Evolutionary conservation across 306 rosid species (phyloP).

Genomic region (Spatholobus suberectus): DNA sequence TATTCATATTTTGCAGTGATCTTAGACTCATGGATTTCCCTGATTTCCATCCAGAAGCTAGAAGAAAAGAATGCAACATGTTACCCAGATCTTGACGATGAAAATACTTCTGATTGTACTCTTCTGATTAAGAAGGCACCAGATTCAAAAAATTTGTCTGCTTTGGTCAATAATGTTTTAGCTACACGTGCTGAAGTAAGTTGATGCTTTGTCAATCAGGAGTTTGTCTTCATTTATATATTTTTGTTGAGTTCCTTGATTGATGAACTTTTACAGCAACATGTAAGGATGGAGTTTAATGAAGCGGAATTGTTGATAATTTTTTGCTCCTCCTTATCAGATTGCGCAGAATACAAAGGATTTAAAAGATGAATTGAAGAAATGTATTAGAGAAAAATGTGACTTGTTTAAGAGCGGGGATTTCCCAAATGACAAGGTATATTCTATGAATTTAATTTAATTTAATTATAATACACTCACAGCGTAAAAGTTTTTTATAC

Average conservation of each 20-base stretch:
- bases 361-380: conserved; percentile 33
- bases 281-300: not conserved
- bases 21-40: not conserved
- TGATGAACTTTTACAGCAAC: not conserved
- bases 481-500: no score
- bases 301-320: not conserved
- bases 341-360: conserved; percentile 56
- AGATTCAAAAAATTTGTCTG: not conserved
- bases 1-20: not conserved
- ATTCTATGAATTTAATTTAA: no score
- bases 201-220: not conserved
- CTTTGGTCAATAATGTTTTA: not conserved
- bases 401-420: conserved; percentile 50
- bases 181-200: conserved; percentile 35
- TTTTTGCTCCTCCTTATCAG: conserved; percentile 33
- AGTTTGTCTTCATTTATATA: not conserved
- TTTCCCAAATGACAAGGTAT: conserved; percentile 35
- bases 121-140: not conserved
- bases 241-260: not conserved
- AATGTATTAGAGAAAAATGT: conserved; percentile 11
- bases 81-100: not conserved
- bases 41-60: conserved; percentile 29
- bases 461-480: no score
- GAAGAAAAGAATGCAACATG: conserved; percentile 34
- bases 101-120: conserved; percentile 24